Conservation (phyloP, 345 rosid species). For the Excoecaria agallocha region DNA sequence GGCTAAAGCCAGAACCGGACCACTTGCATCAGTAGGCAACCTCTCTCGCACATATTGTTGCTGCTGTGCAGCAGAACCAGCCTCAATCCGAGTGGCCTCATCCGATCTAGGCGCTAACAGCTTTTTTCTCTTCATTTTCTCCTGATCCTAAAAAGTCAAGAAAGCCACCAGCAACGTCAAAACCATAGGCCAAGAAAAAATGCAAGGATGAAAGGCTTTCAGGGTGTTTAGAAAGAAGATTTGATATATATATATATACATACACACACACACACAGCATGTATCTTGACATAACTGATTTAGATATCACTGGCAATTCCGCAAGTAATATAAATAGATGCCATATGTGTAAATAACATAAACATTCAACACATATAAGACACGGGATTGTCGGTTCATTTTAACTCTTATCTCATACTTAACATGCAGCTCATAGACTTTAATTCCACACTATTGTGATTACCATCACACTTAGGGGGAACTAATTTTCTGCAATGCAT, state of each 20-base stretch:
- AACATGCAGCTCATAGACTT: neutral
- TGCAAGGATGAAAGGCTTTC: neutral
- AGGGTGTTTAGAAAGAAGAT: neutral
- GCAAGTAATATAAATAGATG: neutral
- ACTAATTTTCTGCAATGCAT: neutral
- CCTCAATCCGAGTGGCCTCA: slow-evolving; percentile 40
- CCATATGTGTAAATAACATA: neutral
- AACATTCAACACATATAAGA: neutral
- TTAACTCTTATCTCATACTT: neutral
- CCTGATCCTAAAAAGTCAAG: slow-evolving; percentile 46
- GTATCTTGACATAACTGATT: neutral
- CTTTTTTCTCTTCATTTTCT: slow-evolving; percentile 59
- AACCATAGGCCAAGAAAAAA: slow-evolving; percentile 7
- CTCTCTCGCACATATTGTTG: slow-evolving; percentile 40
- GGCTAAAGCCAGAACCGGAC: slow-evolving; percentile 39
- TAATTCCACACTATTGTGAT: neutral
- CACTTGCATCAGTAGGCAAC: slow-evolving; percentile 32
- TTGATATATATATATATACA: too few species aligned
- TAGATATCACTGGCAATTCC: neutral
- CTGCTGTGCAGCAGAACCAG: slow-evolving; percentile 35
- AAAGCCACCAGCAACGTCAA: slow-evolving; percentile 6
- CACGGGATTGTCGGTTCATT: neutral
- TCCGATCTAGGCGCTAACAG: slow-evolving; percentile 44
- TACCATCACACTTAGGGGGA: neutral
- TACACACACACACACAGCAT: too few species aligned